Base-by-base conservation (phyloP, 805 yeast genomes). In the Candida coquimbonensis region DNA sequence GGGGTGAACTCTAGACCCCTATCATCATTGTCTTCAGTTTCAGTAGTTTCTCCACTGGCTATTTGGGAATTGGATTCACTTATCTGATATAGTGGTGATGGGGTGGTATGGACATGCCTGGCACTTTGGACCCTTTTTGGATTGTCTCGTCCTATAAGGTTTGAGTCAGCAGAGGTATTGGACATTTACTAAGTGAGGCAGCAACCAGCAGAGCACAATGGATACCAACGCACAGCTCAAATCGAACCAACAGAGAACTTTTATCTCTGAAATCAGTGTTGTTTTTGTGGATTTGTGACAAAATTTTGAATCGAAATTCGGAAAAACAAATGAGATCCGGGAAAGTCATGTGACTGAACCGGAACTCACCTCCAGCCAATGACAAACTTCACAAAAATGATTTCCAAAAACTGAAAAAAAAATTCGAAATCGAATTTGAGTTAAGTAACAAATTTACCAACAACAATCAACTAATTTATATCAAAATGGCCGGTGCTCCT, bases 401-500 rank as follows among this genome's bases (percentile, higher is more conserved):
- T 49, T 48, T 42, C 33, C 37, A 43, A 41, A 38, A 36, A 34
- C 39, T 21, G 38, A 39, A 51, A 48, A 46, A 38, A 38, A 21
- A 46, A 39, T 36, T 35, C 17, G 36, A 42, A 40, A 42, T 11
- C 27, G 39, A 14, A 21, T 36, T 36, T 36, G 17, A 17, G 29
- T 36, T 24, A 12, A 36, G 7, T 31, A 36, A 27, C 38, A 26
- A 31, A 36, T 24, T 8, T 16, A 33, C 7, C 36, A 33, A n/a
- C 17, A n/a, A 5, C 5, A n/a, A 33, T 7, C 9, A 33, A 11
- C 13, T 29, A 13, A 21, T 13, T 14, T 42, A 24, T 40, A 43
- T 46, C 46, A 55, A 53, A 61, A 83, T 83, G 88, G 85, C 78
- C 65, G 61, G 57, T 52, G 87, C 83, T 63, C 83, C 83, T 65